Conservation (phyloP, 1,284 basidiomycete genomes). For the Malassezia globosa region DNA sequence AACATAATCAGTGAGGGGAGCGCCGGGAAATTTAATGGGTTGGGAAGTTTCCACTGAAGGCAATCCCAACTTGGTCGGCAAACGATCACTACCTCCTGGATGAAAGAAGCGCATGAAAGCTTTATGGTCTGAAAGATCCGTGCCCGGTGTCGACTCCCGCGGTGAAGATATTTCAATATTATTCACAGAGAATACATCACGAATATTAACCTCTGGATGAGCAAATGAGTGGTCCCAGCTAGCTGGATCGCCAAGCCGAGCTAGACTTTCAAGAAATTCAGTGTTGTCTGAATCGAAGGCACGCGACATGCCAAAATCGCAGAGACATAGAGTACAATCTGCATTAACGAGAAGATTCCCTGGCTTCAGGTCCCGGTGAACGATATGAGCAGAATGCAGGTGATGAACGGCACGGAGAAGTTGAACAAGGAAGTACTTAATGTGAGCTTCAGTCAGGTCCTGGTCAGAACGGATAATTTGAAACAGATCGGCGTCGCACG, state of each 20-base stretch:
- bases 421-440: slow-evolving; percentile 44
- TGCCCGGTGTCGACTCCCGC: background rate
- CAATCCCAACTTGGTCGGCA: background rate
- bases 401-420: slow-evolving; percentile 39
- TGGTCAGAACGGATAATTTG: slow-evolving; percentile 45
- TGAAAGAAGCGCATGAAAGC: background rate
- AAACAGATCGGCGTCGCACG: slow-evolving; percentile 42
- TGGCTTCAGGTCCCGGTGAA: slow-evolving; percentile 45
- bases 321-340: slow-evolving; percentile 40
- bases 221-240: background rate
- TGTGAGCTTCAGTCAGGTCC: slow-evolving; percentile 38
- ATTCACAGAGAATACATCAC: background rate
- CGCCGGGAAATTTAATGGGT: slow-evolving; percentile 35
- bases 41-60: background rate
- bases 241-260: background rate
- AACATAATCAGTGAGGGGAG: slow-evolving; percentile 44
- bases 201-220: background rate
- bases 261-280: background rate
- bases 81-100: background rate
- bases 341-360: slow-evolving; percentile 46
- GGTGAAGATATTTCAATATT: background rate
- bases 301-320: slow-evolving; percentile 44
- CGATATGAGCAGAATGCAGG: slow-evolving; percentile 42
- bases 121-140: background rate
- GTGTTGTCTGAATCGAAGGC: slow-evolving; percentile 18